Evolutionary conservation across 225 moss, liverwort and hornwort species (phyloP).

Genomic region (Neckera pumila): DNA sequence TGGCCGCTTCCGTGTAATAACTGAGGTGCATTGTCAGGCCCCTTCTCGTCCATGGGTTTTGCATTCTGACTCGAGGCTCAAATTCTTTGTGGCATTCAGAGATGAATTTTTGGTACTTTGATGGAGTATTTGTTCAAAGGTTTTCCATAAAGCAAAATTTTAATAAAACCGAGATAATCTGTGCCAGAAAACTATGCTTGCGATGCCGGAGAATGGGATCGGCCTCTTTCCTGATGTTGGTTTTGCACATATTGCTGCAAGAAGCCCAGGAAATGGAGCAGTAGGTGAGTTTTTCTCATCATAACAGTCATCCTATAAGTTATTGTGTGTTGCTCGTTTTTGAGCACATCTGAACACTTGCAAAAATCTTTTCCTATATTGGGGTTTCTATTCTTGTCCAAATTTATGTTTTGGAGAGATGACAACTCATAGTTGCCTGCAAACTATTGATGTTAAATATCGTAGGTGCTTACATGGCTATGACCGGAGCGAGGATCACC

Average conservation of each 20-base stretch:
- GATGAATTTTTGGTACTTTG: background rate
- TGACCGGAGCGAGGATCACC: slow-evolving; percentile 75
- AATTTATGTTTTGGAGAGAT: background rate
- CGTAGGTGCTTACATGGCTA: slow-evolving; percentile 75
- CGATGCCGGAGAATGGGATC: slow-evolving; percentile 96
- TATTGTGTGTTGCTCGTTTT: background rate
- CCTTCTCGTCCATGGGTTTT: background rate
- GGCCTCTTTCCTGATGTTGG: slow-evolving; percentile 98
- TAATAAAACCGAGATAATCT: background rate
- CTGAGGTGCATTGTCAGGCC: slow-evolving; percentile 45
- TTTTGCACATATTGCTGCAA: slow-evolving; percentile 67
- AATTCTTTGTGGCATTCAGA: background rate
- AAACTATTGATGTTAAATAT: background rate
- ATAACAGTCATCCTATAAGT: background rate
- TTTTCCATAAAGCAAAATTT: background rate
- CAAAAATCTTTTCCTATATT: background rate
- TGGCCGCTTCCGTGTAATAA: slow-evolving; percentile 76
- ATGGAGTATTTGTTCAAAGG: background rate
- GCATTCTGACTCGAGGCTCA: background rate
- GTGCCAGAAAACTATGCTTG: slow-evolving; percentile 77
- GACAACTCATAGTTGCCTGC: background rate
- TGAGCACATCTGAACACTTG: background rate
- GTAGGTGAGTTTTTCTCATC: slow-evolving; percentile 41
- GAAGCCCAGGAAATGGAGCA: slow-evolving; percentile 79
- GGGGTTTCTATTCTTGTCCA: background rate